Conservation (phyloP, 306 rosid species). For the Hylodesmum podocarpum region DNA sequence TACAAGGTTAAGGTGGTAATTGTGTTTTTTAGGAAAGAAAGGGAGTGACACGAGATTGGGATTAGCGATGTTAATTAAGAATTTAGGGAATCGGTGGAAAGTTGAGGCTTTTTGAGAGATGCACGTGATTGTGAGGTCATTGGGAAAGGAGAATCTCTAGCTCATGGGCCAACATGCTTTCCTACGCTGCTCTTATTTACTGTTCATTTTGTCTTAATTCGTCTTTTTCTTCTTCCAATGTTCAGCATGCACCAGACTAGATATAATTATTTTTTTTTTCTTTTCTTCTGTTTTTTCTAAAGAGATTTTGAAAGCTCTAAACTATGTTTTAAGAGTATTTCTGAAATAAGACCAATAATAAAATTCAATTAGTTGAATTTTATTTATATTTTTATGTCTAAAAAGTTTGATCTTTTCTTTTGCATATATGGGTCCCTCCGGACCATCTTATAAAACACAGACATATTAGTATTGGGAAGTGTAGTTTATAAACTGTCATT, state of each 20-base stretch:
- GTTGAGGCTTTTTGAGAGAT: slow-evolving; percentile 10
- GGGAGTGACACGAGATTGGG: slow-evolving; percentile 13
- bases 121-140: slow-evolving; percentile 54
- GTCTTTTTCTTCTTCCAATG: neutral
- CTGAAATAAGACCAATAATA: no score
- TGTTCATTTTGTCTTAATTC: slow-evolving; percentile 38
- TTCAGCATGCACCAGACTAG: neutral
- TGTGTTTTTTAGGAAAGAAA: neutral
- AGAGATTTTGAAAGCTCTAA: slow-evolving; percentile 1
- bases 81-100: neutral
- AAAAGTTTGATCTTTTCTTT: no score
- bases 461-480: neutral
- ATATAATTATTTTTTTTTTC: neutral
- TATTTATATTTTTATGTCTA: no score
- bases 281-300: neutral
- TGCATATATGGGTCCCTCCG: no score
- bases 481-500: neutral
- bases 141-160: slow-evolving; percentile 50
- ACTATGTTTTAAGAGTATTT: slow-evolving; percentile 1
- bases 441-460: no score
- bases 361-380: no score
- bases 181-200: slow-evolving; percentile 38
- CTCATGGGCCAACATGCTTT: slow-evolving; percentile 17
- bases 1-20: neutral
- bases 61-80: neutral